phyloP scores from a whole-genome alignment of 2,329 filamentous ascomycete genomes.

The Epichloe sibirici region DNA sequence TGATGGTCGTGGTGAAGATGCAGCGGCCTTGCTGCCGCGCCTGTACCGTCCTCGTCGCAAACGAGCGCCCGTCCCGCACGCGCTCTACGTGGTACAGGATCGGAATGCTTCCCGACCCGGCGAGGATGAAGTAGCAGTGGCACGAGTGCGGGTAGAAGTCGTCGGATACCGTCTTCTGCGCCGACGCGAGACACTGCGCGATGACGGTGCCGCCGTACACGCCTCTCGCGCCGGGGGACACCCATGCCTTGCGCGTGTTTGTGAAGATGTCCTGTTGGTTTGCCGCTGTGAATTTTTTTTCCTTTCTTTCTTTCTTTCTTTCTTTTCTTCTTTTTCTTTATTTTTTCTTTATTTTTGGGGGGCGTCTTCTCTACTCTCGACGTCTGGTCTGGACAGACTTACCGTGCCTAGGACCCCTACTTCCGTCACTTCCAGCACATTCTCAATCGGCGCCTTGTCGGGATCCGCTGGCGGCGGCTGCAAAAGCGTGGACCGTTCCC shows the following conservation, averaged over 20 bases:
- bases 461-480: constrained; percentile 61
- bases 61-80: constrained; percentile 80
- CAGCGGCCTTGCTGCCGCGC: constrained; percentile 75
- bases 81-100: constrained; percentile 92
- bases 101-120: constrained; percentile 72
- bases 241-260: constrained; percentile 84
- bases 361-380: no score
- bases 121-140: constrained; percentile 98
- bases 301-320: background rate
- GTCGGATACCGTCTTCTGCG: constrained; percentile 70
- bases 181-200: constrained; percentile 78
- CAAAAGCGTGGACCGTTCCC: constrained; percentile 33
- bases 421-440: constrained; percentile 75
- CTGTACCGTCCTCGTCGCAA: constrained; percentile 90
- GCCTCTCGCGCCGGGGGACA: constrained; percentile 83
- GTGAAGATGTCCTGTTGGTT: constrained; percentile 73
- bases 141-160: constrained; percentile 85
- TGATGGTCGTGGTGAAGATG: constrained; percentile 93
- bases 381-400: background rate
- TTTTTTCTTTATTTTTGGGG: background rate
- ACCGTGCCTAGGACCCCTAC: constrained; percentile 64
- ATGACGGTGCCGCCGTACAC: constrained; percentile 92
- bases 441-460: constrained; percentile 71
- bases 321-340: no score
- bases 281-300: background rate